These are phyloP conservation scores for Alnus rubra DNA, from an alignment of 306 rosid species.

Conservation along the genomic window DNA sequence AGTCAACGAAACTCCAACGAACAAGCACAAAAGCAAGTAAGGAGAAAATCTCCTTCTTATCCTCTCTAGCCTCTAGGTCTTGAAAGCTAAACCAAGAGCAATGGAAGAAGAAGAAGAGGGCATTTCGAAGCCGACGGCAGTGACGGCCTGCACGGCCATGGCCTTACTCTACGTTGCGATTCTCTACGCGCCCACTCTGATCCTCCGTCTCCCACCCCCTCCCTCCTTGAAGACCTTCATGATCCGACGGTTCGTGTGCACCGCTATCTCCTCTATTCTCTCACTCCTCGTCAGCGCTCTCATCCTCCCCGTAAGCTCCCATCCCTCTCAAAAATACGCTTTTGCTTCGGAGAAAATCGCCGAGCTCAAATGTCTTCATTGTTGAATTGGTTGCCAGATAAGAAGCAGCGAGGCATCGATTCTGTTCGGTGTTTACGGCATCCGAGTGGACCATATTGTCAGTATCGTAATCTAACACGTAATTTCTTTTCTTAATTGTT, in stretches of 20 bases:
- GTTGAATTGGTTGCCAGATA: conserved; percentile 49
- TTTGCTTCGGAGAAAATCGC: neutral
- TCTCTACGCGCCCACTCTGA: conserved; percentile 72
- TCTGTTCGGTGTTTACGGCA: conserved; percentile 62
- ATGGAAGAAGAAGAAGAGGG: conserved; percentile 55
- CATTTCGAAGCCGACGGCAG: conserved; percentile 51
- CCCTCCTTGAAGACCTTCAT: conserved; percentile 56
- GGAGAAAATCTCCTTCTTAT: neutral
- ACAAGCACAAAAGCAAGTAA: neutral
- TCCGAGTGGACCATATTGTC: conserved; percentile 77
- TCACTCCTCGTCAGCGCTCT: conserved; percentile 53
- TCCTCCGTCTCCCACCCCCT: conserved; percentile 82
- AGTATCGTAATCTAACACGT: conserved; percentile 36
- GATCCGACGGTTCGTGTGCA: conserved; percentile 82
- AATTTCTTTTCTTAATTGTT: neutral
- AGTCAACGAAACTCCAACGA: neutral
- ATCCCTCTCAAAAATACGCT: neutral
- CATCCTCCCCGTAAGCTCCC: conserved; percentile 63
- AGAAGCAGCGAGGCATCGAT: conserved; percentile 35
- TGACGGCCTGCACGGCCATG: conserved; percentile 55
- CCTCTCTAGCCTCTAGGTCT: neutral
- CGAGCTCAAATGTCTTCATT: neutral
- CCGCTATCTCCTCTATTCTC: conserved; percentile 57
- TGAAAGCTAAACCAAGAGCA: neutral
- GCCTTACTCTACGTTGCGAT: conserved; percentile 68